Percentiles rank a stretch among this genome's conserved stretches.
Evolutionary conservation across 2,329 filamentous ascomycete species (phyloP).

Genomic region (Colletotrichum sp.): DNA sequence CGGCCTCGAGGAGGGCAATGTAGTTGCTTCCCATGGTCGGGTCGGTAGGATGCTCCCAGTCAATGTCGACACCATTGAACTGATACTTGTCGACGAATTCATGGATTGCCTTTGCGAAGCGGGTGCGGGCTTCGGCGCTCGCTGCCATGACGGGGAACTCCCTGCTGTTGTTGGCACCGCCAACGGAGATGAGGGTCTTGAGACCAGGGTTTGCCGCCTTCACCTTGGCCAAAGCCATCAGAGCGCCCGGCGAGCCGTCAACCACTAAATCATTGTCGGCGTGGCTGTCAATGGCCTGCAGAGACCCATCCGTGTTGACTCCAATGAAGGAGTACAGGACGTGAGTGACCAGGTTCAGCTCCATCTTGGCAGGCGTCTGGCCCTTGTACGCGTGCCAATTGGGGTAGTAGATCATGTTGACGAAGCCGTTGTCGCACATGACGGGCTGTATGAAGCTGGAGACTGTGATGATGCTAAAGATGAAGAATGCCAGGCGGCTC

Average conservation of each 20-base stretch:
- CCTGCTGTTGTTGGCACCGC: constrained; percentile 67
- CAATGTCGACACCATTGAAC: constrained; percentile 71
- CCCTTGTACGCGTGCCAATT: constrained; percentile 68
- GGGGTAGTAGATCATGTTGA: constrained; percentile 63
- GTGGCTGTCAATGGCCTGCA: constrained; percentile 62
- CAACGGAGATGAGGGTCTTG: constrained; percentile 67
- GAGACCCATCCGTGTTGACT: constrained; percentile 11
- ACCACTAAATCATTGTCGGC: constrained; percentile 65
- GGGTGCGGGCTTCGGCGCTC: constrained; percentile 49
- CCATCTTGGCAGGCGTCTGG: constrained; percentile 63
- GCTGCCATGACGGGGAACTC: constrained; percentile 64
- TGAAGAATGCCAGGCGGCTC: background rate
- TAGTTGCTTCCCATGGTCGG: constrained; percentile 61
- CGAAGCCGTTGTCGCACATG: constrained; percentile 23
- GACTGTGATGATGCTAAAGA: background rate
- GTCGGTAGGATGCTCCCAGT: constrained; percentile 43
- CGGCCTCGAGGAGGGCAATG: constrained; percentile 57
- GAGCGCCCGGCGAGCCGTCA: constrained; percentile 64
- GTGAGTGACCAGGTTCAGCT: constrained; percentile 63
- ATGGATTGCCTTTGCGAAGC: constrained; percentile 59
- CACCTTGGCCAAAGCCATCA: constrained; percentile 62
- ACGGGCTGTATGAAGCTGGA: background rate
- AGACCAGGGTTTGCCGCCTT: constrained; percentile 62
- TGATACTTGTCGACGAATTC: constrained; percentile 60
- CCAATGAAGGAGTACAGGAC: constrained; percentile 68